Conservation (phyloP, 2,329 filamentous ascomycete species). For the Neofusicoccum parvum region DNA sequence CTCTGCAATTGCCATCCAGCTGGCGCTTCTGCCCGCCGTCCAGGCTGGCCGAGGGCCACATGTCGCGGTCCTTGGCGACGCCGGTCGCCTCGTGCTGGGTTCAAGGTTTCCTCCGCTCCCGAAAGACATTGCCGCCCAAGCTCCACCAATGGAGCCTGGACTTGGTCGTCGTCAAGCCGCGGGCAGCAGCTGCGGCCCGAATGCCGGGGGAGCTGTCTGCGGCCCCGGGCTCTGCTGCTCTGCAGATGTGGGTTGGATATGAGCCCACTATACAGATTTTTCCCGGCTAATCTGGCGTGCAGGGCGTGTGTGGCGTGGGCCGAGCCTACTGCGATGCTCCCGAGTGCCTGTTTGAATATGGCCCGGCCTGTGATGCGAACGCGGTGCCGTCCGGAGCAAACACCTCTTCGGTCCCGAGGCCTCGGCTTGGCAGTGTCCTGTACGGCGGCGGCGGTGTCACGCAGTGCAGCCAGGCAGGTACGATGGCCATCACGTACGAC, state of each 20-base stretch:
- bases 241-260: background rate
- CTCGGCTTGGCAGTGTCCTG: slow-evolving; percentile 56
- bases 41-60: background rate
- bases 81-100: background rate
- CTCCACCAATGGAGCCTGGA: slow-evolving; percentile 2
- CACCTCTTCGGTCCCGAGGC: slow-evolving; percentile 56
- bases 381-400: slow-evolving; percentile 56
- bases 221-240: slow-evolving; percentile 11
- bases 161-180: slow-evolving; percentile 1
- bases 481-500: slow-evolving; percentile 68
- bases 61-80: background rate
- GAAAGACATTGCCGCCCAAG: background rate
- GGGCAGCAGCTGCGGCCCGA: slow-evolving; percentile 11
- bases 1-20: background rate
- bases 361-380: slow-evolving; percentile 38
- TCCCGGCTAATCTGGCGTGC: background rate
- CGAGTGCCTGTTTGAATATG: slow-evolving; percentile 48
- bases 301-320: slow-evolving; percentile 51
- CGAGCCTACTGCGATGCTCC: slow-evolving; percentile 62
- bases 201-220: background rate
- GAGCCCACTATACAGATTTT: background rate
- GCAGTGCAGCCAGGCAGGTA: slow-evolving; percentile 56
- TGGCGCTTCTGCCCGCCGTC: background rate
- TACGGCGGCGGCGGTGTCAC: slow-evolving; percentile 63
- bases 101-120: background rate